Conservation (phyloP, 305 asterid genomes). For the Withania somnifera region DNA sequence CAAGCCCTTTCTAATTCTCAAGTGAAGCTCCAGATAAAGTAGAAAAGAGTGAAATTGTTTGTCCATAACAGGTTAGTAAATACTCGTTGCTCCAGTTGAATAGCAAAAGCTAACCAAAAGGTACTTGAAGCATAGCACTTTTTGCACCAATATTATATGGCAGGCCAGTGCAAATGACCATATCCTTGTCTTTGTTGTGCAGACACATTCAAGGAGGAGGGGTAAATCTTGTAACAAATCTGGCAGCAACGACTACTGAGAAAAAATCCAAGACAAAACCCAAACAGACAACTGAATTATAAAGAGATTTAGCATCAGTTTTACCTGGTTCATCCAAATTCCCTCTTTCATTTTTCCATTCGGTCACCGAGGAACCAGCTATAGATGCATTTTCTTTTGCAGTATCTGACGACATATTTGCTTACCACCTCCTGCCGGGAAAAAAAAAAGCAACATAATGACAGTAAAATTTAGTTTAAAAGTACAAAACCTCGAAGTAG, state of each 20-base stretch:
- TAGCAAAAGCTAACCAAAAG: background rate
- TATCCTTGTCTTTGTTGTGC: background rate
- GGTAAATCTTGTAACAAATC: background rate
- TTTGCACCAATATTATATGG: background rate
- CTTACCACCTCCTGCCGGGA: constrained; percentile 15
- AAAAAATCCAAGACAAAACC: background rate
- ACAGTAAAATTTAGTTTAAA: constrained; percentile 5
- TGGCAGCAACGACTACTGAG: background rate
- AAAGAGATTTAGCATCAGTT: constrained; percentile 7
- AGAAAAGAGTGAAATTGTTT: background rate
- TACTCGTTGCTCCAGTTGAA: background rate
- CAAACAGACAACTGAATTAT: background rate
- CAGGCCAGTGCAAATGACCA: background rate
- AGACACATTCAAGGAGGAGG: background rate
- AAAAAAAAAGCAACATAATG: constrained; percentile 10
- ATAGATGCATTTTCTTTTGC: constrained; percentile 34
- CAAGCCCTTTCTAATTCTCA: background rate
- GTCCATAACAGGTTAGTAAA: background rate
- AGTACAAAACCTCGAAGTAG: constrained; percentile 9
- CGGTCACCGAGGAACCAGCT: constrained; percentile 40
- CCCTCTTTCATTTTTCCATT: constrained; percentile 31
- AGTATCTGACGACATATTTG: constrained; percentile 46
- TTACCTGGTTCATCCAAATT: constrained; percentile 51
- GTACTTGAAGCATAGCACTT: background rate
- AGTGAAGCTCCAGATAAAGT: constrained; percentile 7